Percentiles rank a stretch among this genome's conserved stretches.
Evolutionary conservation across 148 eudicot genomes (phyloP).

Genomic region (Rhododendron vialii): DNA sequence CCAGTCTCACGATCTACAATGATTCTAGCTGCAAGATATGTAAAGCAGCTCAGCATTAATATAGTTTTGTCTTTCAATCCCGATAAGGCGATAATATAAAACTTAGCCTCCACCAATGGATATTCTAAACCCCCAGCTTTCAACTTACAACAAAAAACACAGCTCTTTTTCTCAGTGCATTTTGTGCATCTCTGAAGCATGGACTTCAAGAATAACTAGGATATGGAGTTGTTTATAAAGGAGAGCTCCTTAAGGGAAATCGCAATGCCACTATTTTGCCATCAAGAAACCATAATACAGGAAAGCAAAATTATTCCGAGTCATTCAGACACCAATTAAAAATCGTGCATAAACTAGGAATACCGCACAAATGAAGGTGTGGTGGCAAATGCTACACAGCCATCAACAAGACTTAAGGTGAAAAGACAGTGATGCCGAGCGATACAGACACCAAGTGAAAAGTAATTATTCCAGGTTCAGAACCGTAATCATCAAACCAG

Average conservation of each 20-base stretch:
- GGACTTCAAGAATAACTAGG: background rate
- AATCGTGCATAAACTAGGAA: background rate
- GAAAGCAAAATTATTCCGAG: background rate
- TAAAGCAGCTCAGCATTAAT: background rate
- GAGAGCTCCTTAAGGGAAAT: background rate
- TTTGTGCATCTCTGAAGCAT: background rate
- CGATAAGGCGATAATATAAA: background rate
- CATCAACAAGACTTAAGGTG: background rate
- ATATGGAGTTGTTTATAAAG: background rate
- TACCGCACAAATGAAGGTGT: background rate
- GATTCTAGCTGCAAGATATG: slow-evolving; percentile 61
- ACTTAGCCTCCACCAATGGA: background rate
- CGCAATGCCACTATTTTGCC: background rate
- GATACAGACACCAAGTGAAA: background rate
- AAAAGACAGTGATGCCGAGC: background rate
- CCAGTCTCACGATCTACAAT: slow-evolving; percentile 76
- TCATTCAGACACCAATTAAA: background rate
- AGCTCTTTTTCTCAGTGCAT: background rate
- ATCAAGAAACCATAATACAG: background rate
- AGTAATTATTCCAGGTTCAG: background rate
- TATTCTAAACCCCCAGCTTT: background rate
- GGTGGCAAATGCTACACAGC: background rate
- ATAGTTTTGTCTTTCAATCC: background rate
- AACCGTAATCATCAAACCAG: background rate
- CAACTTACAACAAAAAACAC: background rate